Evolutionary conservation across 768 basidiomycete genomes (phyloP), one percentile per base, ranked within the genome.

Genomic region (Clitopilus passeckerianus): DNA sequence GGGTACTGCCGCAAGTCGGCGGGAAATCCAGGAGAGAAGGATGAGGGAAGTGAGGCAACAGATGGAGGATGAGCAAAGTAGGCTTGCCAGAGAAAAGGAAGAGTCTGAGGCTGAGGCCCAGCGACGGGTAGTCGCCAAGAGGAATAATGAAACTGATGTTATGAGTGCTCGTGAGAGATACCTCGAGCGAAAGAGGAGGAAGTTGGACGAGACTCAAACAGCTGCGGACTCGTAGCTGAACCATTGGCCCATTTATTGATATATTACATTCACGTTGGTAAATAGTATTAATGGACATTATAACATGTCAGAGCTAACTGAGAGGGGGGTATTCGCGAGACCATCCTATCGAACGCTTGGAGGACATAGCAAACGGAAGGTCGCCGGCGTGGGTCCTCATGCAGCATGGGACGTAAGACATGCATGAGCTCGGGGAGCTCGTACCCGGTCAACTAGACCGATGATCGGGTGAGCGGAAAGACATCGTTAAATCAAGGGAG

Each of bases 11-110:
- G 92, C 95, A 0, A 87, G 81, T 67, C 80, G 85, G 65, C 80
- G 75, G 64, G 94, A 96, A 72, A 90, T 95, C 56, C 88, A 91
- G 60, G 90, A 92, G 67, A 83, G 97, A 59, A 84, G 96, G 66
- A 77, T 83, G 18, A 79, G 83, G 58, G 89, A 97, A 70, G 83
- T 98, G 23, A 83, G 83, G 61, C 75, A 79, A 56, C 95, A 98
- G 73, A 75, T 97, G 77, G 83, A 84, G 56, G 87, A 85, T 64
- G 91, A 96, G 68, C 76, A 81, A 56, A 80, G 82, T 61, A 83
- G 88, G 61, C 65, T 84, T 41, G 75, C 77, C 60, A 69, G 75
- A 60, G 85, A 86, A 68, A 84, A 75, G 68, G 81, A 82, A 64
- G 76, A 76, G 61, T 79, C 80, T 35, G 88, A 89, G 57, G 77